Percentiles rank a stretch among this genome's conserved stretches.
phyloP scores from a whole-genome alignment of 129 eudicot genomes.

The Rutidosis leptorrhynchoides region DNA sequence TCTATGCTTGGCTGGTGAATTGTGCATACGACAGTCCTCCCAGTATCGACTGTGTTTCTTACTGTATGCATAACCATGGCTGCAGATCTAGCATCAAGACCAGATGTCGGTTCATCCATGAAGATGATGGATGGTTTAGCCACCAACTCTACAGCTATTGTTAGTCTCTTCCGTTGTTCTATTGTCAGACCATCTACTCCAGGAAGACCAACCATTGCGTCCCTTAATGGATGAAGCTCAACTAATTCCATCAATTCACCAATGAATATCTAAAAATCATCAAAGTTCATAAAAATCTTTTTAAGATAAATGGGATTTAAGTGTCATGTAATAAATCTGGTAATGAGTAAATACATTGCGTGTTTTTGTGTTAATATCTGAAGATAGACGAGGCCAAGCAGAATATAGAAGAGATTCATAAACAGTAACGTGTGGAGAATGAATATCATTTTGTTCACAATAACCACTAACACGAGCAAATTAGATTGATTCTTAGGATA shows the following conservation, averaged over 20 bases:
- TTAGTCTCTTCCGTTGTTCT: slow-evolving; percentile 80
- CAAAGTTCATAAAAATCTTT: not conserved
- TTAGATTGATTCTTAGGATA: slow-evolving; percentile 26
- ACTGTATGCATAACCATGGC: slow-evolving; percentile 68
- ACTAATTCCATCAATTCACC: slow-evolving; percentile 52
- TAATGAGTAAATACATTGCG: slow-evolving; percentile 16
- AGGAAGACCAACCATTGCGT: slow-evolving; percentile 67
- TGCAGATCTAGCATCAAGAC: slow-evolving; percentile 82
- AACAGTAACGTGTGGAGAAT: slow-evolving; percentile 26
- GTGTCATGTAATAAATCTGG: not conserved
- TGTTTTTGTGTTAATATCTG: slow-evolving; percentile 22
- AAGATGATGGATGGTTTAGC: slow-evolving; percentile 82
- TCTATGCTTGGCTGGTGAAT: slow-evolving; percentile 34
- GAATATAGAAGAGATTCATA: slow-evolving; percentile 28
- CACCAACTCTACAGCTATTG: slow-evolving; percentile 84
- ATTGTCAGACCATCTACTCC: slow-evolving; percentile 77
- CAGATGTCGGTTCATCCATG: slow-evolving; percentile 86
- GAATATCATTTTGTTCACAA: slow-evolving; percentile 27
- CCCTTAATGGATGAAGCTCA: slow-evolving; percentile 62
- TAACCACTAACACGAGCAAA: slow-evolving; percentile 33
- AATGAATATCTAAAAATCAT: slow-evolving; percentile 20
- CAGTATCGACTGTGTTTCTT: slow-evolving; percentile 27
- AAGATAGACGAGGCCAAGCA: slow-evolving; percentile 27
- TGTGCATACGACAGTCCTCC: slow-evolving; percentile 29
- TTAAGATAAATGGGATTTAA: not conserved